Evolutionary conservation across 306 rosid species (phyloP), one percentile per base, ranked within the genome.

Genomic region (Oemleria cerasiformis): DNA sequence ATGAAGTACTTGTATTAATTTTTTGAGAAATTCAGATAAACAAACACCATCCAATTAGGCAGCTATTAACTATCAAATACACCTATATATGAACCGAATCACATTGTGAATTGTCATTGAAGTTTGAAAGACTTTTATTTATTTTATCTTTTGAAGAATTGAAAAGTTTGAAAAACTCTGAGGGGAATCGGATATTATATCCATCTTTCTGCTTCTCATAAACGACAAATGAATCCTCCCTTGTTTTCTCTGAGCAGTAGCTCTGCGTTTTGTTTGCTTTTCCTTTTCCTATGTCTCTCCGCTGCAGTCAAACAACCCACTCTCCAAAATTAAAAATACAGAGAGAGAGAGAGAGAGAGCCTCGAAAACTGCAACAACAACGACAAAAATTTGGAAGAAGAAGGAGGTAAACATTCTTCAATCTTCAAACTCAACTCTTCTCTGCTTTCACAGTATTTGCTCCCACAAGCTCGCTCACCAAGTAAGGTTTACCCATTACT

Each of bases 141-240:
- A 2, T 30, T 30, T 30, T 1, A 1, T 1, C 3, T 30, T 30
- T 1, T 30, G 36, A n/a, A n/a, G n/a, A n/a, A n/a, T n/a, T n/a
- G 36, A 51, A 64, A 59, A 57, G 58, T 57, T 45, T 53, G 41
- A 36, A 71, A 77, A 45, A 25, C 10, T 5, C 2, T 2, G 36
- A 30, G 36, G 10, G 5, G 12, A 45, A 17, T 9, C 15, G 40
- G 72, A 44, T 62, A 68, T 70, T 25, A 77, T 20, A 42, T 30
- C 34, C 2, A 39, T 75, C 7, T 63, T 36, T 4, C 36, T 30
- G 36, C 13, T 12, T 13, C 61, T 6, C 19, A 4, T 61, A 60
- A 75, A 82, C 86, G 80, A 83, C 86, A 82, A 71, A 47, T 36
- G 39, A 23, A 63, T 54, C 45, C 51, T 38, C 56, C 19, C 3